Evolutionary conservation across 2,329 filamentous ascomycete genomes (phyloP).

Genomic region (Ascochyta lentis): DNA sequence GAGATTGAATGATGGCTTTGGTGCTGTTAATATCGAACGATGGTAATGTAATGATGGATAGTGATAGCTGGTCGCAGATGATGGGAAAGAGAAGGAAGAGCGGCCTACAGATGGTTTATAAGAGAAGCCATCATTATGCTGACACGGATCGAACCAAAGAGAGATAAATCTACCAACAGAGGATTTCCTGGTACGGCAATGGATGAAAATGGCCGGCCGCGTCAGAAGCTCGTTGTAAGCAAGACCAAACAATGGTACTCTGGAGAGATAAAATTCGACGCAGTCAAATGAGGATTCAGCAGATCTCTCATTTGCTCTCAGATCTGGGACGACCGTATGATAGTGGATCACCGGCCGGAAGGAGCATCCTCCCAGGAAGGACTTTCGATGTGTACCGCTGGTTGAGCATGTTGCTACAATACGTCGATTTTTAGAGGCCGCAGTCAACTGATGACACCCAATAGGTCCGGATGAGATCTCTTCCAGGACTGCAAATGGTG

Average conservation of each 20-base stretch:
- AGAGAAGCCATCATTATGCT: neutral
- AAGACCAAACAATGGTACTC: neutral
- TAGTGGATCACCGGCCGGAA: neutral
- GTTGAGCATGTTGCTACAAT: neutral
- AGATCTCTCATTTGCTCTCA: neutral
- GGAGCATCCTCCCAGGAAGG: neutral
- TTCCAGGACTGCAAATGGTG: too few species aligned
- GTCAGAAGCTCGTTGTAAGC: neutral
- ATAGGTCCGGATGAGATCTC: too few species aligned
- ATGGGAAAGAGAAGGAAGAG: neutral
- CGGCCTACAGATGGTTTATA: neutral
- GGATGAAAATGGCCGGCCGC: neutral
- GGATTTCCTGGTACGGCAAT: neutral
- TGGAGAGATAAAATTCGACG: neutral
- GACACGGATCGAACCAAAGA: neutral
- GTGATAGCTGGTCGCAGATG: neutral
- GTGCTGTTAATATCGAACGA: neutral
- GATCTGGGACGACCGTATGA: neutral
- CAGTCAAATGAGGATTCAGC: neutral
- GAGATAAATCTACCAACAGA: neutral
- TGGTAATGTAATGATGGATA: neutral
- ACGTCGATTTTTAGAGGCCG: too few species aligned
- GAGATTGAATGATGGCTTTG: neutral
- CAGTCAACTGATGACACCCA: too few species aligned
- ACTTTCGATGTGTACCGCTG: neutral